Percentiles rank a stretch among this genome's conserved stretches.
Conservation (phyloP, 1,284 basidiomycete species). For the Ustilago nuda region DNA sequence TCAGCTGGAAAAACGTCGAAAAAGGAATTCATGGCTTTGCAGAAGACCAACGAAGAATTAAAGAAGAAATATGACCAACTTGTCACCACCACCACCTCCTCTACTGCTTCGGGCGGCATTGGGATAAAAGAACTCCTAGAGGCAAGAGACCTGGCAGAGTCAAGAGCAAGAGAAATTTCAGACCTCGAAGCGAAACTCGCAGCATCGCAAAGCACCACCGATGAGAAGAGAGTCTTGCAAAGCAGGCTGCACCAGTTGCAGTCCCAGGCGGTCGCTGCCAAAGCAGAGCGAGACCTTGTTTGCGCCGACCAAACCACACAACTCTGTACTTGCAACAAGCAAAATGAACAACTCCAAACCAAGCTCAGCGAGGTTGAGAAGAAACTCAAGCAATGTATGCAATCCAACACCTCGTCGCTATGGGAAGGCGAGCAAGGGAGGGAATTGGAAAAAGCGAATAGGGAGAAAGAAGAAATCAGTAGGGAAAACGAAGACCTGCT, state of each 20-base stretch:
- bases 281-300: too few relatives aligned
- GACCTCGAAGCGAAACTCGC: conserved; percentile 23
- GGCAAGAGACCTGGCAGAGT: conserved; percentile 15
- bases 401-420: neutral
- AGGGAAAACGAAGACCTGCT: conserved; percentile 95
- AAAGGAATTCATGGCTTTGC: conserved; percentile 33
- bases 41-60: conserved; percentile 38
- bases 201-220: neutral
- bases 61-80: conserved; percentile 41
- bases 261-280: neutral
- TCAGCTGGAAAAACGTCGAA: conserved; percentile 29
- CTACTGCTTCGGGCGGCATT: neutral
- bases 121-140: conserved; percentile 38
- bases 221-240: conserved; percentile 40
- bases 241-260: conserved; percentile 37
- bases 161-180: conserved; percentile 18
- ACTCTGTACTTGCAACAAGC: too few relatives aligned
- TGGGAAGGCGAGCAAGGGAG: neutral
- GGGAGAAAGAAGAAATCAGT: conserved; percentile 76
- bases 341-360: too few relatives aligned
- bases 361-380: conserved; percentile 31
- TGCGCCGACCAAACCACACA: too few relatives aligned
- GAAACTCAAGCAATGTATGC: conserved; percentile 77
- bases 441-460: conserved; percentile 24
- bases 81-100: neutral